phyloP scores from a whole-genome alignment of 148 eudicot species.

The Heliamphora exappendiculata region DNA sequence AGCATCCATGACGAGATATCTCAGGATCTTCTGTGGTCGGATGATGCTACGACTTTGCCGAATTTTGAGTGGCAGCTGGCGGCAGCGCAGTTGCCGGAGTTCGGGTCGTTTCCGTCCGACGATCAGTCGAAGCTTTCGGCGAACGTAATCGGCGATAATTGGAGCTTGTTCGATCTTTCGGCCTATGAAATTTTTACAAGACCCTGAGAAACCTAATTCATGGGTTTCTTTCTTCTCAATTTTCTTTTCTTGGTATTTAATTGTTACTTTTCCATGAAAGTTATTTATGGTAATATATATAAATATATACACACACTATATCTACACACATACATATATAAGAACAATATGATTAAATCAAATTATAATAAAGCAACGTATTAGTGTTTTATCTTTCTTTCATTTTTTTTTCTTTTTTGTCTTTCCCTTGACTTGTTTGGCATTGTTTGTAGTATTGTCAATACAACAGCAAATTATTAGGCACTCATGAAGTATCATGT shows the following conservation, averaged over 20 bases:
- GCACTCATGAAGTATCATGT: too few relatives aligned
- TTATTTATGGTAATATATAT: not conserved
- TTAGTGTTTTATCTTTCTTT: not conserved
- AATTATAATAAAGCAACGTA: not conserved
- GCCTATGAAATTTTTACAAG: slow-evolving; percentile 33
- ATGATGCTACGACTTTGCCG: slow-evolving; percentile 25
- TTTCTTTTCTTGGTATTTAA: not conserved
- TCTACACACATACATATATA: too few relatives aligned
- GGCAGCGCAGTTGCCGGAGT: slow-evolving; percentile 37
- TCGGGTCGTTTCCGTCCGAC: slow-evolving; percentile 31
- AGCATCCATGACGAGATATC: slow-evolving; percentile 24
- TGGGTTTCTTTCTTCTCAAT: not conserved
- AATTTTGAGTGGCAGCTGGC: slow-evolving; percentile 39
- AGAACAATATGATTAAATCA: not conserved
- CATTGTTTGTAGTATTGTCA: too few relatives aligned
- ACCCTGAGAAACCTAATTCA: slow-evolving; percentile 19
- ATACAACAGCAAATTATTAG: not conserved
- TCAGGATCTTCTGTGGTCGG: slow-evolving; percentile 48
- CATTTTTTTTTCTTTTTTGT: not conserved
- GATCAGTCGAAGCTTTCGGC: slow-evolving; percentile 28
- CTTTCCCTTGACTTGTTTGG: too few relatives aligned
- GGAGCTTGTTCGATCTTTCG: slow-evolving; percentile 52
- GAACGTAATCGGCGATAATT: slow-evolving; percentile 28
- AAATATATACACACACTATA: not conserved
- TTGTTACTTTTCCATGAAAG: not conserved